Conservation (phyloP, 345 rosid genomes). For the Erysimum cheiranthoides region DNA sequence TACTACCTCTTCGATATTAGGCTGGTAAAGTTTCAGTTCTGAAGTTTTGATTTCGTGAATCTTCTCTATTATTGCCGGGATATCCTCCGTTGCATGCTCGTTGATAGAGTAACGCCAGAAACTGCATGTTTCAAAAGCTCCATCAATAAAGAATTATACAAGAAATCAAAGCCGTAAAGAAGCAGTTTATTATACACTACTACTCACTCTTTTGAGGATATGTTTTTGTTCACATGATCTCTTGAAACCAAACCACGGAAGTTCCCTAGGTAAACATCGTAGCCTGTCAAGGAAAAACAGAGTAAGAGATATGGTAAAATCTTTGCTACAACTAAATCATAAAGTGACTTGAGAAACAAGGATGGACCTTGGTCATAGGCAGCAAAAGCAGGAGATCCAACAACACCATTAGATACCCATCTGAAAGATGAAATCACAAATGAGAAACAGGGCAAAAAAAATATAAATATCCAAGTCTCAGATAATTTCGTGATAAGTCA, state of each 20-base stretch:
- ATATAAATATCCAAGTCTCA: too few relatives aligned
- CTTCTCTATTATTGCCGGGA: constrained; percentile 91
- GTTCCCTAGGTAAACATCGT: constrained; percentile 90
- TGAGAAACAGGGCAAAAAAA: constrained; percentile 8
- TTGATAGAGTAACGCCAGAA: constrained; percentile 92
- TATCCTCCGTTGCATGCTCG: constrained; percentile 88
- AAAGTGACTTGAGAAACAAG: neutral
- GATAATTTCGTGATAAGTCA: neutral
- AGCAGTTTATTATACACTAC: neutral
- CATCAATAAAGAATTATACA: constrained; percentile 2
- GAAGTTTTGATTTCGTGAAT: constrained; percentile 85
- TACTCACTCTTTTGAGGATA: constrained; percentile 79
- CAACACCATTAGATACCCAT: constrained; percentile 95
- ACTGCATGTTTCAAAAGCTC: constrained; percentile 52
- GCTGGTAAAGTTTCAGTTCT: constrained; percentile 70
- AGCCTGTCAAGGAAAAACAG: constrained; percentile 56
- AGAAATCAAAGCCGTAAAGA: constrained; percentile 5
- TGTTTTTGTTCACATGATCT: constrained; percentile 83
- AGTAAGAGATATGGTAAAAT: constrained; percentile 4
- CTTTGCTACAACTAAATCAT: neutral
- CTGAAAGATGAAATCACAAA: constrained; percentile 48
- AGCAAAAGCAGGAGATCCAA: constrained; percentile 98
- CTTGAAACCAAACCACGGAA: constrained; percentile 91
- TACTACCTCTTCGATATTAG: constrained; percentile 59
- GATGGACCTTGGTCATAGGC: constrained; percentile 90